Percentiles rank a stretch among this genome's conserved stretches.
Conservation (phyloP, 2,329 filamentous ascomycete species). For the Neofusicoccum sp. region DNA sequence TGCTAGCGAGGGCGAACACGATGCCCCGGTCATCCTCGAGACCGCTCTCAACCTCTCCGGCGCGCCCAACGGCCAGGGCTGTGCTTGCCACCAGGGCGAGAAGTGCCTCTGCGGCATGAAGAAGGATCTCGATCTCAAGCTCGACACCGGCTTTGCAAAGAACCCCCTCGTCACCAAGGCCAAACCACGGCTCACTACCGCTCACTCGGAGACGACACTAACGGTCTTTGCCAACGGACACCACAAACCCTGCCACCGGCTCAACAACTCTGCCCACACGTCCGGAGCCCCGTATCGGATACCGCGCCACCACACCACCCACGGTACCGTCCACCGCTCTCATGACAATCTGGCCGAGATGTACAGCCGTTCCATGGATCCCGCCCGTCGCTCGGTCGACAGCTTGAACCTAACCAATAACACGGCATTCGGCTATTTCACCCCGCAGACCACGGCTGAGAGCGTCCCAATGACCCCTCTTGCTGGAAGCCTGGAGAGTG, state of each 20-base stretch:
- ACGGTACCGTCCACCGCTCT: slow-evolving; percentile 35
- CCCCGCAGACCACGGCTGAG: slow-evolving; percentile 22
- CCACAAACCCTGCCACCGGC: slow-evolving; percentile 66
- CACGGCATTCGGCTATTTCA: slow-evolving; percentile 9
- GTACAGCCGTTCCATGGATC: slow-evolving; percentile 31
- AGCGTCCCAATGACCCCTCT: slow-evolving; percentile 32
- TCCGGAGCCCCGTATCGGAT: slow-evolving; percentile 66
- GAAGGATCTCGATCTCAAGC: slow-evolving; percentile 56
- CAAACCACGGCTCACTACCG: slow-evolving; percentile 60
- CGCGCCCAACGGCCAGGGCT: slow-evolving; percentile 38
- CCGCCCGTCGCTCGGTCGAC: slow-evolving; percentile 31
- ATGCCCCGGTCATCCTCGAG: slow-evolving; percentile 28
- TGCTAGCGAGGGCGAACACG: slow-evolving; percentile 38
- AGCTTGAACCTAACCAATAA: slow-evolving; percentile 19
- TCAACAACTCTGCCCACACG: slow-evolving; percentile 66
- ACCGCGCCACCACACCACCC: slow-evolving; percentile 46
- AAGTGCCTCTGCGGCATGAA: slow-evolving; percentile 65
- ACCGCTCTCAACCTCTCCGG: slow-evolving; percentile 35
- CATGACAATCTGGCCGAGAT: slow-evolving; percentile 41
- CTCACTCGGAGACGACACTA: slow-evolving; percentile 62
- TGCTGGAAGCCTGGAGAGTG: slow-evolving; percentile 34
- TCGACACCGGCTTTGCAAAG: slow-evolving; percentile 49
- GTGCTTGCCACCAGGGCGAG: slow-evolving; percentile 60
- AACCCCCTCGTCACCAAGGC: slow-evolving; percentile 50
- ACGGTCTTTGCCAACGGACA: slow-evolving; percentile 66